Percentiles rank a stretch among this genome's conserved stretches.
These are phyloP conservation scores for Prunus campanulata DNA, from an alignment of 306 rosid genomes.

Conservation along the genomic window DNA sequence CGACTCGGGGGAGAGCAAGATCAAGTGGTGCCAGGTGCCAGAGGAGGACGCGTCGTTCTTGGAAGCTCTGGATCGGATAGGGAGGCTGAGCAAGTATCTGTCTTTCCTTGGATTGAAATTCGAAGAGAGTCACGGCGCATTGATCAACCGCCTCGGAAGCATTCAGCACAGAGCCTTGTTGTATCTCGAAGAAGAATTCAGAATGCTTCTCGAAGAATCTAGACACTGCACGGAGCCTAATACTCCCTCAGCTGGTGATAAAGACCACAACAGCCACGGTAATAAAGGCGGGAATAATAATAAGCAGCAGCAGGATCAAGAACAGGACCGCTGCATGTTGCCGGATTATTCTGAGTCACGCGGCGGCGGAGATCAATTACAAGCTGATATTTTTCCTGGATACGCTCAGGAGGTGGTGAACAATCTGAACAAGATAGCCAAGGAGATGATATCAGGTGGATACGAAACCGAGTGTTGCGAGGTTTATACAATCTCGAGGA, in stretches of 20 bases:
- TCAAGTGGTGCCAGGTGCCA: constrained; percentile 32
- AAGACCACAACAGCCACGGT: constrained; percentile 22
- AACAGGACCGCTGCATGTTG: neutral
- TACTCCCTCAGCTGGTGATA: neutral
- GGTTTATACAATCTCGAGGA: constrained; percentile 39
- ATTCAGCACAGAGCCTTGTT: constrained; percentile 54
- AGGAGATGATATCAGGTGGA: constrained; percentile 46
- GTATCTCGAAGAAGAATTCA: constrained; percentile 67
- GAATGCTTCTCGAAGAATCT: constrained; percentile 52
- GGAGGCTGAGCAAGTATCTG: constrained; percentile 33
- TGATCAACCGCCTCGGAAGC: constrained; percentile 46
- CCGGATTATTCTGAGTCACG: constrained; percentile 22
- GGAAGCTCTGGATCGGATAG: constrained; percentile 41
- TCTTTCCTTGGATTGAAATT: constrained; percentile 18
- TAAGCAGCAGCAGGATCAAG: constrained; percentile 24
- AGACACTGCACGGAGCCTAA: neutral
- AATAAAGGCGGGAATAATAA: constrained; percentile 12
- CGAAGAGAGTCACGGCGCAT: constrained; percentile 11
- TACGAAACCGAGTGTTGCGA: constrained; percentile 61
- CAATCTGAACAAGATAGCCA: constrained; percentile 47
- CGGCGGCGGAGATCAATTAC: neutral
- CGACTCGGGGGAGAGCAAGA: constrained; percentile 21
- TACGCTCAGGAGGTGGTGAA: constrained; percentile 36
- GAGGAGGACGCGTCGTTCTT: constrained; percentile 41
- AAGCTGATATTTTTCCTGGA: constrained; percentile 31